Conservation (phyloP, 768 basidiomycete genomes). For the Lenzites betulinus region DNA sequence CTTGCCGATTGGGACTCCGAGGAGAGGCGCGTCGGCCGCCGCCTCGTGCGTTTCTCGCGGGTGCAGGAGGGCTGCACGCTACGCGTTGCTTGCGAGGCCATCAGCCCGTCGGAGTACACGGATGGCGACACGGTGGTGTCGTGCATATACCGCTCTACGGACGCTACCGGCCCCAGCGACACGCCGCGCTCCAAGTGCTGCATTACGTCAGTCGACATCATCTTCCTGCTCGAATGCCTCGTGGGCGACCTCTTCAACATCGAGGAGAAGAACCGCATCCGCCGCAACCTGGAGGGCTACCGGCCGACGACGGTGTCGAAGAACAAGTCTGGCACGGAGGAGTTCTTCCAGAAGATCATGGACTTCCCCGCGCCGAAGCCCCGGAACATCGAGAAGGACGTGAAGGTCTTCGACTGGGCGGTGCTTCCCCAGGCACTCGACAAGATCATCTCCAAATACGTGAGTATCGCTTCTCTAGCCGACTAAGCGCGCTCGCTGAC, state of each 20-base stretch:
- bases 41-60: slow-evolving; percentile 85
- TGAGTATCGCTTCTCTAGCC: slow-evolving; percentile 37
- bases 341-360: slow-evolving; percentile 97
- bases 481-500: not conserved
- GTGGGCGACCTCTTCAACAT: slow-evolving; percentile 79
- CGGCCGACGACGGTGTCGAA: slow-evolving; percentile 90
- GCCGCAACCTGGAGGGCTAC: slow-evolving; percentile 92
- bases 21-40: slow-evolving; percentile 69
- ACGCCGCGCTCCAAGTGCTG: slow-evolving; percentile 48
- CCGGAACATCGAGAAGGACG: slow-evolving; percentile 95
- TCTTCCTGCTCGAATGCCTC: slow-evolving; percentile 85
- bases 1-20: slow-evolving; percentile 54
- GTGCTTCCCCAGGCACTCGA: slow-evolving; percentile 70
- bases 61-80: slow-evolving; percentile 76
- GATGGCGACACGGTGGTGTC: slow-evolving; percentile 84
- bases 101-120: slow-evolving; percentile 72
- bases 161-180: slow-evolving; percentile 41
- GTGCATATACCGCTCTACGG: slow-evolving; percentile 87
- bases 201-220: slow-evolving; percentile 95
- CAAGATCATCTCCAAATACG: slow-evolving; percentile 85
- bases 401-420: slow-evolving; percentile 84
- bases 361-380: slow-evolving; percentile 93
- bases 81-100: slow-evolving; percentile 75
- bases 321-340: slow-evolving; percentile 72
- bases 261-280: slow-evolving; percentile 96